phyloP scores from a whole-genome alignment of 441 rosid species.

The Daphne laureola region DNA sequence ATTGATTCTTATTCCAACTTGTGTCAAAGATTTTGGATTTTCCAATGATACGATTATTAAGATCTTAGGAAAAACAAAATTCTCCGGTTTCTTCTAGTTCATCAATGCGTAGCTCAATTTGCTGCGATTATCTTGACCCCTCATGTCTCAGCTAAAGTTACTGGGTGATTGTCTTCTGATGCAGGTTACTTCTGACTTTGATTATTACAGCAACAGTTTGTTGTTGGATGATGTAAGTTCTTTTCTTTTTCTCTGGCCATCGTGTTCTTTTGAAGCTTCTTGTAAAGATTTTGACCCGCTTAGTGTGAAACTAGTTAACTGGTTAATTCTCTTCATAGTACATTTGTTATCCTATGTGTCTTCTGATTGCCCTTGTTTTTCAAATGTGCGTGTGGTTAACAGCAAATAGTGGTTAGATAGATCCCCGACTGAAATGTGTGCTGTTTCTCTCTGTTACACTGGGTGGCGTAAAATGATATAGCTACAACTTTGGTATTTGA shows the following conservation, averaged over 20 bases:
- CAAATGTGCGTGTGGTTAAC: no score
- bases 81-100: not conserved
- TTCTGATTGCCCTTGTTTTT: no score
- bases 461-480: no score
- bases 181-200: slow-evolving; percentile 84
- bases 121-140: not conserved
- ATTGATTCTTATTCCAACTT: not conserved
- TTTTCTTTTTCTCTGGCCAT: slow-evolving; percentile 7
- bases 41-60: not conserved
- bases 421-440: no score
- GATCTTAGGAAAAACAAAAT: no score
- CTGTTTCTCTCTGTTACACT: no score
- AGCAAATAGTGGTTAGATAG: no score
- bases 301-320: no score
- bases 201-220: slow-evolving; percentile 85
- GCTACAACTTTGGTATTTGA: no score
- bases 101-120: not conserved
- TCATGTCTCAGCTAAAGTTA: not conserved
- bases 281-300: no score
- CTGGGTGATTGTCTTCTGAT: slow-evolving; percentile 13
- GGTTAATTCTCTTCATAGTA: no score
- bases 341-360: no score
- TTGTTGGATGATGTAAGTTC: slow-evolving; percentile 99
- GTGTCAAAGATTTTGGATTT: not conserved
- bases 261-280: not conserved